Percentiles rank a stretch among this genome's conserved stretches.
phyloP scores from a whole-genome alignment of 306 rosid genomes.

The Nissolia schottii region DNA sequence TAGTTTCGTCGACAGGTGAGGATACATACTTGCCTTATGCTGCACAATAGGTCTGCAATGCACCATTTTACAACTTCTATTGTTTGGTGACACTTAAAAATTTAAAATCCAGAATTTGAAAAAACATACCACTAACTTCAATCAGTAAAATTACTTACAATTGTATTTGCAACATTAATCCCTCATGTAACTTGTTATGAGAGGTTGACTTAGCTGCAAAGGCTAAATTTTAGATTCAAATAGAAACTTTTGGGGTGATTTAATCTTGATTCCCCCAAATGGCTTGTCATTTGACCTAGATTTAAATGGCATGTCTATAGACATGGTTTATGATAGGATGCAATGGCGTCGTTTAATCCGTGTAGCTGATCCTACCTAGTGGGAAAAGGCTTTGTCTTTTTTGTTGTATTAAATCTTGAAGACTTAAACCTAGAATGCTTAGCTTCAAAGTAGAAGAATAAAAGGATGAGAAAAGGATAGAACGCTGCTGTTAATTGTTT shows the following conservation, averaged over 20 bases:
- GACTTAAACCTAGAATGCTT: neutral
- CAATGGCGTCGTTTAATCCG: too few species aligned
- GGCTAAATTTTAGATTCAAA: neutral
- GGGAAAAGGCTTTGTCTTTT: too few species aligned
- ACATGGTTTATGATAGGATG: too few species aligned
- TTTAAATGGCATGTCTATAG: too few species aligned
- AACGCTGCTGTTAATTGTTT: neutral
- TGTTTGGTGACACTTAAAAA: neutral
- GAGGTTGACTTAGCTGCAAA: neutral
- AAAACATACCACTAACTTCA: neutral
- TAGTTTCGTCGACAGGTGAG: slow-evolving; percentile 98
- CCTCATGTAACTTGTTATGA: neutral
- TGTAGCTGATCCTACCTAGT: too few species aligned
- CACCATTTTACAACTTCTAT: neutral
- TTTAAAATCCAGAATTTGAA: neutral
- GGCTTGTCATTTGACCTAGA: too few species aligned
- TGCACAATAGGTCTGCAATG: neutral
- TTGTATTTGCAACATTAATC: neutral
- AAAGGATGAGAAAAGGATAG: neutral
- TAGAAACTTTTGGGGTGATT: neutral
- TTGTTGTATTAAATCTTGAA: neutral
- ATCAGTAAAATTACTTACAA: neutral
- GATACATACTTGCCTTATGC: neutral
- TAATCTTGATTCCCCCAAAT: too few species aligned
- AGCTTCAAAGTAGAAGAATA: neutral